A percentile compares a stretch with the other conserved stretches of the same genome.
Conservation (phyloP, 768 basidiomycete species). For the Mycena amicta region DNA sequence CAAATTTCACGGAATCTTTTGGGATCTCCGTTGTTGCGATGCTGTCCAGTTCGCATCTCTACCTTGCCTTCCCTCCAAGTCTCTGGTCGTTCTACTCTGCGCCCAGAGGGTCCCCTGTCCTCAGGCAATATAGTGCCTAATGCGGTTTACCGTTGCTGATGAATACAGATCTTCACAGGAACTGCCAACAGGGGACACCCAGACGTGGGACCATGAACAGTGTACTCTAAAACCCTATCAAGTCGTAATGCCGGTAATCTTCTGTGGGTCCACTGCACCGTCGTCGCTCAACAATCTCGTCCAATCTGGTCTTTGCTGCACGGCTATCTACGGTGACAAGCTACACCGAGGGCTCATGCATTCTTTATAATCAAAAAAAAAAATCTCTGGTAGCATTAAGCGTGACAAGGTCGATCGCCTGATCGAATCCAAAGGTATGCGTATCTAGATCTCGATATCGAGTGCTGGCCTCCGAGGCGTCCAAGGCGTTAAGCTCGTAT, state of each 20-base stretch:
- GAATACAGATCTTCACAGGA: neutral
- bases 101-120: neutral
- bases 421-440: neutral
- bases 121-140: neutral
- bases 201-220: neutral
- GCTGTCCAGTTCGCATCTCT: no score
- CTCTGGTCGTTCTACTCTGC: no score
- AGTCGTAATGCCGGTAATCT: neutral
- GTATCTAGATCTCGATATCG: neutral
- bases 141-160: neutral
- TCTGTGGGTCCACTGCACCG: neutral
- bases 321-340: neutral
- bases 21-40: no score
- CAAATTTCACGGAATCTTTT: neutral
- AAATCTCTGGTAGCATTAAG: neutral
- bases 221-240: neutral
- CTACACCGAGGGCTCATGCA: neutral
- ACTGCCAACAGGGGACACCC: neutral
- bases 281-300: neutral
- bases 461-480: constrained; percentile 1
- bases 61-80: no score
- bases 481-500: neutral
- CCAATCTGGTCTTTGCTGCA: no score
- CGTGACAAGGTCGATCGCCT: neutral
- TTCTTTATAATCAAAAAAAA: neutral